Conservation (phyloP, 2,329 filamentous ascomycete species). For the Cladobotryum mycophilum region DNA sequence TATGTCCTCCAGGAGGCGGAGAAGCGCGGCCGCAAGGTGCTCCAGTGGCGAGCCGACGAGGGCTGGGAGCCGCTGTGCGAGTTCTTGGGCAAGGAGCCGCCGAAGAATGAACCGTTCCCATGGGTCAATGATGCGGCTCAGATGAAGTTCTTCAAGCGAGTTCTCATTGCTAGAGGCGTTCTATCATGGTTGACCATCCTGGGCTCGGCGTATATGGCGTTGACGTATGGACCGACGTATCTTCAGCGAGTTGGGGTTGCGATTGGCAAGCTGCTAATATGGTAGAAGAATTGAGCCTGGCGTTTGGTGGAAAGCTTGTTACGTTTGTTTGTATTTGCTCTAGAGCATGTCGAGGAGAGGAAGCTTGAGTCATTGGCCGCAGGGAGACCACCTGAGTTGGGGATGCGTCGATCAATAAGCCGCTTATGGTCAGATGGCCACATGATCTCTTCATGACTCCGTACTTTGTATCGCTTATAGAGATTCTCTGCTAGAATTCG, state of each 20-base stretch:
- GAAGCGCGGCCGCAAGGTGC: conserved; percentile 21
- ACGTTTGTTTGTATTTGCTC: too few species aligned
- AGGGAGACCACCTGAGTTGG: too few species aligned
- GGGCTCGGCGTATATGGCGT: conserved; percentile 8
- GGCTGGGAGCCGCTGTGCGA: conserved; percentile 39
- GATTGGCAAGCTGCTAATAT: neutral
- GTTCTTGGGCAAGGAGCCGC: conserved; percentile 30
- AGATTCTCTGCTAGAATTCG: too few species aligned
- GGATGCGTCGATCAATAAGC: too few species aligned
- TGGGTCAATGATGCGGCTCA: conserved; percentile 23
- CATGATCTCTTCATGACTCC: too few species aligned
- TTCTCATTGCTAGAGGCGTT: conserved; percentile 12
- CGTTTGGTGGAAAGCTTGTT: too few species aligned
- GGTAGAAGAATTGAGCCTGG: too few species aligned
- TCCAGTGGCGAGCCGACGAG: conserved; percentile 26
- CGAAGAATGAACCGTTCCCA: conserved; percentile 27
- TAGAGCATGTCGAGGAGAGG: too few species aligned
- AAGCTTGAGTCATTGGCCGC: too few species aligned
- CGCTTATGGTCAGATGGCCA: too few species aligned
- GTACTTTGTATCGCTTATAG: too few species aligned
- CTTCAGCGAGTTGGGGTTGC: neutral
- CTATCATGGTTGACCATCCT: conserved; percentile 12
- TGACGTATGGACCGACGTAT: conserved; percentile 10
- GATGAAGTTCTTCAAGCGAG: conserved; percentile 12
- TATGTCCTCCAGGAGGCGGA: conserved; percentile 23